Evolutionary conservation across 805 yeast genomes (phyloP), one percentile per base, ranked within the genome.

Genomic region (Sugiyamaella boreocaroliniensis): DNA sequence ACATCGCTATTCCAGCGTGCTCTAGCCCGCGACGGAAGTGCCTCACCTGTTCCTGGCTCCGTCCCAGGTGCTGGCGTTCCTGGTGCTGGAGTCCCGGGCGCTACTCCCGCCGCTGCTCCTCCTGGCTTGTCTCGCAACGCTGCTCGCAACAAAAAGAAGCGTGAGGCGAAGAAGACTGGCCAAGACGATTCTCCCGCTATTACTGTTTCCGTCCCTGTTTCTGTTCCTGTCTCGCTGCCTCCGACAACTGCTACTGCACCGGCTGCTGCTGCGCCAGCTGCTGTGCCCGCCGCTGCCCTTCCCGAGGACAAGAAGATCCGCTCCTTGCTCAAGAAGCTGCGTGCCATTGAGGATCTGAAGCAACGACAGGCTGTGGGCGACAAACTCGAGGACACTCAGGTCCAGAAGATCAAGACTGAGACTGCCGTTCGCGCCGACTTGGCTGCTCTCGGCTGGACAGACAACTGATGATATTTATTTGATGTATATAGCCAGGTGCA

Each of bases 331-430:
- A 93, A 93, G 74, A 93, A 93, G 71, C 78, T 92, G 58, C 80
- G 98, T 65, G 97, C 99, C n/a, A 93, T 93, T 61, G 96, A 90
- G 69, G 82, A 82, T 50, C 78, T 93, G 64, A 90, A 90, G 70
- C 79, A 80, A 75, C 87, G 92, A 68, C 89, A 87, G 71, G 86
- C 85, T 8, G 75, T 73, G 52, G 95, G 92, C 48, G 97, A 89
- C 58, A 76, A 82, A 56, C 78, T 93, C 61, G 99, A 93, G 71
- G 95, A 85, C 63, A 93, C 98, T 32, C 99, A 93, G 74, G 73
- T 88, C 43, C 76, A 87, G 66, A 93, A 93, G 71, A 92, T 93
- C 60, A 78, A 81, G 56, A 89, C 95, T 48, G 99, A 93, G 72
- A 81, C 75, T 29, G 83, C 83, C 51, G 87, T 93, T 49, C 79